Base-by-base conservation (phyloP, 2,329 filamentous ascomycete genomes). In the Venturia effusa region DNA sequence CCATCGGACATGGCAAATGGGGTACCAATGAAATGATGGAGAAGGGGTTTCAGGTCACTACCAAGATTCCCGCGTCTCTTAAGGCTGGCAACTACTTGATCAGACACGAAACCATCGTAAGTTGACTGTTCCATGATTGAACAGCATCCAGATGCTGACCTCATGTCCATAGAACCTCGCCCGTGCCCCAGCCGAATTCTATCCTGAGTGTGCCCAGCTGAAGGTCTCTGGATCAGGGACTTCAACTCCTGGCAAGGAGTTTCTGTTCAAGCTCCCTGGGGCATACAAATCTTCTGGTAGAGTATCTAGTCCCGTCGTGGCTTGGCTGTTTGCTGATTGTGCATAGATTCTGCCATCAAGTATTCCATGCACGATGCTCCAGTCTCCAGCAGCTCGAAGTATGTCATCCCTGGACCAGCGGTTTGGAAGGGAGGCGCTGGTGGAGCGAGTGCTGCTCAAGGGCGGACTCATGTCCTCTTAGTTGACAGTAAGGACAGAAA, bases 201-300 rank as follows among this genome's bases (percentile, higher is more conserved):
- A 80, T 70, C 80, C 76, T 40, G 78, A 81, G 72, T 84, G 81
- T 68, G 68, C 81, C 62, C 81, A 81, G 70, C 71, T 83, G 37
- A 70, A 78, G 66, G 73, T 83, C 61, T 75, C 70, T 60, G 79
- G 80, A 30, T 72, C 72, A n/a, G 79, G 79, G 22, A 73, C 74
- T 24, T 64, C 64, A 61, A 63, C 51, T 15, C 69, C 69, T 3
- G 45, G 62, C 22, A 68, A 68, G 17, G 24, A 61, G 32, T 61
- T 48, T 27, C 60, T n/a, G 13, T 65, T 69, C n/a, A 68, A 64
- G 19, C 57, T 70, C 5, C 69, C 69, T 4, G 69, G 68, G 2
- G 66, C 68, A 22, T 70, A 70, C 55, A 66, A 68, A 41, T 66
- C 67, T 15, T 67, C 69, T 68, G 69, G 68, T 64, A 66, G 64